Base-by-base conservation (phyloP, 164 flowering plant genomes). In the Akebia trifoliata region DNA sequence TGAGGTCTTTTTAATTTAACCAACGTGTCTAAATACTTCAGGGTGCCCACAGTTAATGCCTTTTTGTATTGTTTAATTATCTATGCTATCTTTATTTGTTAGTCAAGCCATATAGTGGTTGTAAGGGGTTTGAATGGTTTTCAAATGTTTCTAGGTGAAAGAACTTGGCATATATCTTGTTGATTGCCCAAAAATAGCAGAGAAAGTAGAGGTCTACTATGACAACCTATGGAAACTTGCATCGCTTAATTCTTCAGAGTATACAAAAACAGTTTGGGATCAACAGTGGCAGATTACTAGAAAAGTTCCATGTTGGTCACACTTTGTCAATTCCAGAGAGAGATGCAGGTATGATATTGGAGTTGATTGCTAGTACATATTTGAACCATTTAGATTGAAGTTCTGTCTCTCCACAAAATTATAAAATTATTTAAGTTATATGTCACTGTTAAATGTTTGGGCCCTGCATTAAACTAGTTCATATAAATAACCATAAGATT, bases 281-380 rank as follows among this genome's bases (percentile, higher is more conserved):
- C 78, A 71, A n/a, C 83, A 83, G 37, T 86, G 93, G 93, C 96
- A 88, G 69, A 49, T 73, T 39, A 62, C 56, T 37, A 74, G 98
- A 72, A 74, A 71, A 65, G 93, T 88, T 59, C 98, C 98, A 39
- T 92, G 98, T 61, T 92, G 98, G 98, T 92, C 98, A n/a, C 87
- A 85, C 75, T 92, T 86, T 56, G 37, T 89, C 32, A 50, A 65
- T 14, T 40, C 64, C 14, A 54, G 74, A 45, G 62, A 50, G 54
- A 79, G 90, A 59, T 92, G 96, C 86, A 88, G 84, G 96, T 88
- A 76, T 34, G 72, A 32, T n/a, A 47, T n/a, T n/a, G 14, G 5
- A 40, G 22, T 25, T 20, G 34, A 46, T 22, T 59, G 11, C 6
- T 14, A 11, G 29, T 30, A 30, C 17, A 2, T 25, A 31, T 44